phyloP scores from a whole-genome alignment of 305 asterid species.

The Fraxinus platypoda region DNA sequence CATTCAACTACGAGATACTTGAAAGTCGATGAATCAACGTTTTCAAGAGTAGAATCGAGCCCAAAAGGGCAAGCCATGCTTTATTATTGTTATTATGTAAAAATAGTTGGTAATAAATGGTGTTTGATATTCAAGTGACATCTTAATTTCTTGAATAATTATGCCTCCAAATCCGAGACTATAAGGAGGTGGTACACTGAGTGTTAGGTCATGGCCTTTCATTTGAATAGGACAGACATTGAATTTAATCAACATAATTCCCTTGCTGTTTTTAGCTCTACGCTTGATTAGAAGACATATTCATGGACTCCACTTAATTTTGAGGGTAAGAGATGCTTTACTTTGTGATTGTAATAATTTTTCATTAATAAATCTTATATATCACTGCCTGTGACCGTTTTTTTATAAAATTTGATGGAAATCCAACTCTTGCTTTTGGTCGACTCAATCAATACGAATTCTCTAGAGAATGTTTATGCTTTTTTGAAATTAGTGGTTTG shows the following conservation, averaged over 20 bases:
- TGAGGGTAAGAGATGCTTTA: background rate
- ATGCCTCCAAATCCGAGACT: background rate
- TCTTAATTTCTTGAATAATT: background rate
- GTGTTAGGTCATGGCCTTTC: background rate
- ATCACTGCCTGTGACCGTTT: background rate
- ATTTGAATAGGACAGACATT: background rate
- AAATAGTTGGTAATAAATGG: background rate
- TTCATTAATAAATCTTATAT: too few relatives aligned
- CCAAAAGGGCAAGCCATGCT: background rate
- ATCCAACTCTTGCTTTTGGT: background rate
- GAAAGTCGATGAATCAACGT: background rate
- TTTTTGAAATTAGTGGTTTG: too few relatives aligned
- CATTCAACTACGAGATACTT: too few relatives aligned
- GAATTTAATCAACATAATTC: background rate
- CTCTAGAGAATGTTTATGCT: too few relatives aligned
- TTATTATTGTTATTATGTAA: background rate
- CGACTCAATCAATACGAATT: too few relatives aligned
- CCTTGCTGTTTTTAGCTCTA: background rate
- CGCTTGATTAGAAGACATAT: background rate
- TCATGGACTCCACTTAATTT: background rate
- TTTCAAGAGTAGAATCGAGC: background rate
- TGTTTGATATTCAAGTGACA: background rate
- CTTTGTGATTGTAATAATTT: background rate
- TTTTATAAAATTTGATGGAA: background rate
- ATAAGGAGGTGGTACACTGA: too few relatives aligned